A percentile compares a stretch with the other conserved stretches of the same genome.
phyloP scores from a whole-genome alignment of 257 asterid genomes.

The Fraxinus americana region DNA sequence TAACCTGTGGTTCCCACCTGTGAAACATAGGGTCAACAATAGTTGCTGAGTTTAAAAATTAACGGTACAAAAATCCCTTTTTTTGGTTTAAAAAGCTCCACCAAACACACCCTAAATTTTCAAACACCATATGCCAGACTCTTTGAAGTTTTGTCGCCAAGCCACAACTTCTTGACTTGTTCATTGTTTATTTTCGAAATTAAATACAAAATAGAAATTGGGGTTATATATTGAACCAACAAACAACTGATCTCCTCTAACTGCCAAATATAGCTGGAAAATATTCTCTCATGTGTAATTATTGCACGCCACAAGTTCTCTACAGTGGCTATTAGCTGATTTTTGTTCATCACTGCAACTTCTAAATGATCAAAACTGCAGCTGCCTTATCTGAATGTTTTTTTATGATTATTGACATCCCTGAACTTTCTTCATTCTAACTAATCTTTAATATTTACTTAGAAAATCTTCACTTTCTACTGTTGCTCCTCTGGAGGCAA shows the following conservation, averaged over 20 bases:
- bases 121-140: too few relatives aligned
- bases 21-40: too few relatives aligned
- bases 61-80: too few relatives aligned
- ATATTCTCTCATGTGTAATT: background rate
- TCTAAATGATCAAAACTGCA: background rate
- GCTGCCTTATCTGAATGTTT: background rate
- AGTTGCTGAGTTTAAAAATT: too few relatives aligned
- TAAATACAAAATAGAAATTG: background rate
- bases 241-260: background rate
- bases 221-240: background rate
- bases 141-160: background rate
- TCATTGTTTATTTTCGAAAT: background rate
- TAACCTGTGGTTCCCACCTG: too few relatives aligned
- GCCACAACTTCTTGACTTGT: background rate
- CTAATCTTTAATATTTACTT: conserved; percentile 7
- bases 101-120: too few relatives aligned
- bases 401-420: background rate
- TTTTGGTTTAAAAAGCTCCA: too few relatives aligned
- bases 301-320: background rate
- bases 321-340: background rate
- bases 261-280: background rate
- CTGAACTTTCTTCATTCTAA: background rate
- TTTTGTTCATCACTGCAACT: background rate
- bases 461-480: conserved; percentile 52
- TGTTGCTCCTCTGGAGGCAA: conserved; percentile 72